phyloP scores from a whole-genome alignment of 148 eudicot genomes.

The Bassia scoparia region DNA sequence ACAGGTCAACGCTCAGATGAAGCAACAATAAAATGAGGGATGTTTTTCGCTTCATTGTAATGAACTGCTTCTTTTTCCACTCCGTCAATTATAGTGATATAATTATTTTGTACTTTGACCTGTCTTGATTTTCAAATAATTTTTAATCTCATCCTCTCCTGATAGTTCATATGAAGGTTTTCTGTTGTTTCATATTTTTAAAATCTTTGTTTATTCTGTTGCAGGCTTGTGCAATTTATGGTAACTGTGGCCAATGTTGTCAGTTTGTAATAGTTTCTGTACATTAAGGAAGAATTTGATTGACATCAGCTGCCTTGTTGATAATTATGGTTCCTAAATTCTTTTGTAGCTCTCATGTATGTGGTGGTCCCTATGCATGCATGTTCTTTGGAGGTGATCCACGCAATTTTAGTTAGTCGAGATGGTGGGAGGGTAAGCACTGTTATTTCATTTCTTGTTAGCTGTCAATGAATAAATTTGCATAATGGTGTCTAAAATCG shows the following conservation, averaged over 20 bases:
- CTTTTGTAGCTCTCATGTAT: constrained; percentile 87
- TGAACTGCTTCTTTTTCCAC: background rate
- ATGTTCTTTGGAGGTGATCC: constrained; percentile 94
- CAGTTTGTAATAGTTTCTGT: constrained; percentile 39
- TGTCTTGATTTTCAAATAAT: background rate
- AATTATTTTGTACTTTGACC: background rate
- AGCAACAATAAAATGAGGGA: background rate
- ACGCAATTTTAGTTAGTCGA: constrained; percentile 83
- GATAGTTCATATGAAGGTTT: background rate
- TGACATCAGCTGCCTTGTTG: constrained; percentile 4
- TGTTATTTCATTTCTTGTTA: background rate
- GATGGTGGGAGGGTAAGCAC: constrained; percentile 99
- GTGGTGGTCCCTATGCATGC: constrained; percentile 95
- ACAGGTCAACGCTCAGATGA: background rate
- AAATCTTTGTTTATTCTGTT: constrained; percentile 18
- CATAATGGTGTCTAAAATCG: background rate
- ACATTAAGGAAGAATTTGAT: background rate
- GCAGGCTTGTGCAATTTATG: constrained; percentile 93
- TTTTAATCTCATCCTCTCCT: background rate
- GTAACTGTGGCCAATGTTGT: constrained; percentile 99
- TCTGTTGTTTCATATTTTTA: background rate
- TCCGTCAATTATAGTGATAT: background rate
- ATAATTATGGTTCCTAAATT: constrained; percentile 8
- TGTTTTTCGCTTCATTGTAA: background rate
- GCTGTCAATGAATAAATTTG: background rate